These are phyloP conservation scores for Ophiostoma piceae DNA, from an alignment of 2,329 filamentous ascomycete species.

Conservation along the genomic window DNA sequence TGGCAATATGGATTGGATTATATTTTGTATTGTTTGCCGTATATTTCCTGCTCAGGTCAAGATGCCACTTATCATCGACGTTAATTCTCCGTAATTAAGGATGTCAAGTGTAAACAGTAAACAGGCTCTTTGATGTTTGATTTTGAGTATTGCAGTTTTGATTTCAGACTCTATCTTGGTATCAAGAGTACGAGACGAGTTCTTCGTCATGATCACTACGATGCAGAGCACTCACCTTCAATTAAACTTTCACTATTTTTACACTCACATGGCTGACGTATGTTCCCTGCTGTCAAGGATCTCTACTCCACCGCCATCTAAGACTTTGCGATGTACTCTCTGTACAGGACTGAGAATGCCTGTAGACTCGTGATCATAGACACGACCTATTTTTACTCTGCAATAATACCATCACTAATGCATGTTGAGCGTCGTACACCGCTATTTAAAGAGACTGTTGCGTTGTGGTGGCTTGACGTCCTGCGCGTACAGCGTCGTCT, in stretches of 20 bases:
- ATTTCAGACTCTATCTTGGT: too few relatives aligned
- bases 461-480: not conserved
- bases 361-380: not conserved
- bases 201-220: too few relatives aligned
- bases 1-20: too few relatives aligned
- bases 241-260: not conserved
- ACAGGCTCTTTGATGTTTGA: not conserved
- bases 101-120: not conserved
- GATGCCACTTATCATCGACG: not conserved
- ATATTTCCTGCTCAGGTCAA: not conserved
- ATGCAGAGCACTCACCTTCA: too few relatives aligned
- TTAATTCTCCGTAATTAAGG: constrained; percentile 9
- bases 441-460: constrained; percentile 1
- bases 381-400: not conserved
- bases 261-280: constrained; percentile 8
- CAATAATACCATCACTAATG: not conserved
- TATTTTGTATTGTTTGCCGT: not conserved
- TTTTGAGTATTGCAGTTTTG: not conserved
- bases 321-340: not conserved
- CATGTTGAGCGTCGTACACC: not conserved
- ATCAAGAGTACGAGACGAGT: too few relatives aligned
- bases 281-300: constrained; percentile 3
- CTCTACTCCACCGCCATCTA: constrained; percentile 2
- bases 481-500: not conserved
- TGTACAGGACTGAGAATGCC: not conserved